Evolutionary conservation across 225 moss, liverwort and hornwort genomes (phyloP), one percentile per base, ranked within the genome.

Genomic region (Climacium dendroides): DNA sequence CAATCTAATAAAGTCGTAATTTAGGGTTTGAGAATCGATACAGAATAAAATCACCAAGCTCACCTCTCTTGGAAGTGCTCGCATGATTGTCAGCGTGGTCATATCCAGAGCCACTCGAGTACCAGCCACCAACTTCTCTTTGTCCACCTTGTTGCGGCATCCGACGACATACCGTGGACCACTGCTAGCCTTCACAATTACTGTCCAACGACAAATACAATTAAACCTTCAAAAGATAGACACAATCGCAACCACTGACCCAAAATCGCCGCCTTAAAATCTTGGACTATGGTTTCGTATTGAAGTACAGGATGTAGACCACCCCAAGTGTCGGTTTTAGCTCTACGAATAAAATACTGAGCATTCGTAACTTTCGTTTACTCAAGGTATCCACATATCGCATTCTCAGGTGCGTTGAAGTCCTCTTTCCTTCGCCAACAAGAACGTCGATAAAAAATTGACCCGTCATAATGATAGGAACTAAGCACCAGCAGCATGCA

Each of bases 181-280:
- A 93, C 98, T 98, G 91, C 97, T 98, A 66, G 98, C 98, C 93
- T 98, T 98, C 85, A 98, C 98, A 95, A 98, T 98, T 80, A 96
- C 96, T 98, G 93, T 9, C 74, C 88, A 86, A 52, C 62, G 39
- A 53, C 64, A 76, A 64, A 64, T n/a, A 32, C 9, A 30, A 50
- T 80, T 32, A 32, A 18, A 72, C n/a, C 26, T 55, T 65, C 34
- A 34, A 34, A 66, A 55, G 34, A 20, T 8, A 47, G 22, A 7
- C 45, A 35, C 28, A 69, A 67, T 11, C 47, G 28, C 62, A 23
- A 63, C 79, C 35, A 67, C 79, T 19, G 47, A 86, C 50, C 62
- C 50, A 15, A 57, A 58, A 35, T 58, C 28, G 23, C 76, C 69
- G 15, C 45, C 86, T 26, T n/a, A 3, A n/a, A 69, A 15, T 79